Conservation (phyloP, 768 basidiomycete species). For the Leccinum boreale region DNA sequence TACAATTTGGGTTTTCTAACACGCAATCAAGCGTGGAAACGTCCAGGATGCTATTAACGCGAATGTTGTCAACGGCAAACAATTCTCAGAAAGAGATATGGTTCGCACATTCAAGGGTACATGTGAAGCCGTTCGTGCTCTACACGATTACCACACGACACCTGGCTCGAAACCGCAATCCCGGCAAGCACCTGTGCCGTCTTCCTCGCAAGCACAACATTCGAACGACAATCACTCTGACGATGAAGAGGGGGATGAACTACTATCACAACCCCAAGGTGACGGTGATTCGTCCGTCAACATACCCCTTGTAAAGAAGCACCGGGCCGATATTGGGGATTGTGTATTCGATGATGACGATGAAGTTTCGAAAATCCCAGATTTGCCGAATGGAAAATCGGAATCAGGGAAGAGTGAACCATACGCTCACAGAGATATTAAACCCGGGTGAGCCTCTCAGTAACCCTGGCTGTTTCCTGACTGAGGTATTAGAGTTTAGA, state of each 20-base stretch:
- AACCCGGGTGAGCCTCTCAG: conserved; percentile 72
- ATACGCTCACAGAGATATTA: conserved; percentile 95
- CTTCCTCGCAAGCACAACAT: conserved; percentile 23
- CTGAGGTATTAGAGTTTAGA: conserved; percentile 37
- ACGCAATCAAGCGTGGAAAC: conserved; percentile 69
- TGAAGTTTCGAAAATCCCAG: conserved; percentile 38
- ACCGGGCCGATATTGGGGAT: conserved; percentile 47
- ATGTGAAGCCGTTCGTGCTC: conserved; percentile 89
- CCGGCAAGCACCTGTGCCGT: conserved; percentile 17
- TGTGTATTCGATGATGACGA: conserved; percentile 82
- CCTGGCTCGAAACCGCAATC: conserved; percentile 22
- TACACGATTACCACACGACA: conserved; percentile 82
- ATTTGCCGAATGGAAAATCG: conserved; percentile 35
- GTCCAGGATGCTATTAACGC: conserved; percentile 92
- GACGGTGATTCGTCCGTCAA: conserved; percentile 45
- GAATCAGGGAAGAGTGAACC: conserved; percentile 53
- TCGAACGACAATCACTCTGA: conserved; percentile 36
- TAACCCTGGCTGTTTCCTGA: background rate
- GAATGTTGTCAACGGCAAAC: conserved; percentile 76
- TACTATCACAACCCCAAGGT: conserved; percentile 74
- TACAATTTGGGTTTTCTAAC: background rate
- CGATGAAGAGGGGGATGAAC: conserved; percentile 62
- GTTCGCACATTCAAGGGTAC: conserved; percentile 90
- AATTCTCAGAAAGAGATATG: conserved; percentile 87
- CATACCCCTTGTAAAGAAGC: conserved; percentile 61